These are phyloP conservation scores for Colletotrichum tofieldiae DNA, from an alignment of 2,329 filamentous ascomycete species.

Conservation along the genomic window DNA sequence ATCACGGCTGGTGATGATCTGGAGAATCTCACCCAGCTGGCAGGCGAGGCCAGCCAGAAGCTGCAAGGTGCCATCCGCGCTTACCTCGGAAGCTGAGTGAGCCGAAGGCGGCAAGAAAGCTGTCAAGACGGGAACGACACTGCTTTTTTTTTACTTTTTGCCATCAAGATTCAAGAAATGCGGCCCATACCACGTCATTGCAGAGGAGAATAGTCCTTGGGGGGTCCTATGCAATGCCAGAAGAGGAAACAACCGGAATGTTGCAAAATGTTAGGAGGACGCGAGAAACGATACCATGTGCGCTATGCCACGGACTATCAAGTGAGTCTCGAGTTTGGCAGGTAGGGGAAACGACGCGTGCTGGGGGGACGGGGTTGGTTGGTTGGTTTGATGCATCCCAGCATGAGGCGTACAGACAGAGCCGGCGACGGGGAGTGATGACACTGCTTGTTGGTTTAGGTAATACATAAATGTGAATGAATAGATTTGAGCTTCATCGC, in stretches of 20 bases:
- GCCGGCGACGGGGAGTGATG: conserved; percentile 38
- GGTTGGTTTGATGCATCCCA: conserved; percentile 20
- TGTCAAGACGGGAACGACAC: conserved; percentile 5
- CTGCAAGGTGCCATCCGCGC: conserved; percentile 83
- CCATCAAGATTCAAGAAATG: conserved; percentile 18
- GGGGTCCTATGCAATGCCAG: not conserved
- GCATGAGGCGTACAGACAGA: conserved; percentile 26
- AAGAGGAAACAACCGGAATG: conserved; percentile 3
- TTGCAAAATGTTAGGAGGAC: conserved; percentile 16
- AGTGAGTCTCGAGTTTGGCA: conserved; percentile 25
- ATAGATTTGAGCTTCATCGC: conserved; percentile 34
- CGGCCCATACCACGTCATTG: conserved; percentile 5
- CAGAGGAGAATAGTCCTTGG: not conserved
- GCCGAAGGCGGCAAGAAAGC: not conserved
- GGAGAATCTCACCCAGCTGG: conserved; percentile 86
- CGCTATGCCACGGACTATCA: conserved; percentile 18
- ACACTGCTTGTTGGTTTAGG: conserved; percentile 32
- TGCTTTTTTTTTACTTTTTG: conserved; percentile 21
- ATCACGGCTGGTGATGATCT: conserved; percentile 96
- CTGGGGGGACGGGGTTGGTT: not conserved
- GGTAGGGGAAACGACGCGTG: conserved; percentile 17
- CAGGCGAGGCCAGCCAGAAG: conserved; percentile 88
- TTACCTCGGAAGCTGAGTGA: conserved; percentile 72
- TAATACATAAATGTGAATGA: conserved; percentile 40
- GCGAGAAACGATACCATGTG: conserved; percentile 19